Conservation (phyloP, 305 asterid genomes). For the Andrographis paniculata region DNA sequence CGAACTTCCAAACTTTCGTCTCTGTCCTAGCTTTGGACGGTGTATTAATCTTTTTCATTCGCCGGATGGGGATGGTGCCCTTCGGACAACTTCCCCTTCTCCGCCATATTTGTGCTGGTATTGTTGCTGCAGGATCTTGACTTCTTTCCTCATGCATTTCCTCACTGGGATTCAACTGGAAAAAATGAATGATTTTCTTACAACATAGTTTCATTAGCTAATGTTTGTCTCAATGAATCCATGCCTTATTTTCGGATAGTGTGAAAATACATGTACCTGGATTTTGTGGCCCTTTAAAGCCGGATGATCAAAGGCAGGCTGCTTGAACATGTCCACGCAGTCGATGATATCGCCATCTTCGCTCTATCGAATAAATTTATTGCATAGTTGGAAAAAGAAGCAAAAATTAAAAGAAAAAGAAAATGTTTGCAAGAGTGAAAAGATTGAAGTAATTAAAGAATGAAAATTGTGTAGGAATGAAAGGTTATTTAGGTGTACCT, state of each 20-base stretch:
- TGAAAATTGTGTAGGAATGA: too few relatives aligned
- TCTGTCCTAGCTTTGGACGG: conserved; percentile 16
- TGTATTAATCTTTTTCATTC: conserved; percentile 12
- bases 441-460: too few relatives aligned
- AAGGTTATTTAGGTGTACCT: too few relatives aligned
- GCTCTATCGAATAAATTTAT: conserved; percentile 30
- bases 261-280: conserved; percentile 29
- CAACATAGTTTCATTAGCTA: too few relatives aligned
- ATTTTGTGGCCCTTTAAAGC: conserved; percentile 52
- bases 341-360: conserved; percentile 66
- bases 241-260: too few relatives aligned
- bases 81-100: conserved; percentile 60
- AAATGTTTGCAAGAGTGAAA: too few relatives aligned
- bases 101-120: conserved; percentile 45
- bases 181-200: too few relatives aligned
- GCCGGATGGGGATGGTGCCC: conserved; percentile 59
- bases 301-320: conserved; percentile 64
- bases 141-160: background rate
- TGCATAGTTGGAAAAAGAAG: background rate
- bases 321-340: conserved; percentile 52
- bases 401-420: too few relatives aligned
- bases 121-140: conserved; percentile 2
- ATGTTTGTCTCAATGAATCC: too few relatives aligned
- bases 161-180: conserved; percentile 34
- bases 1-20: conserved; percentile 7